Conservation (phyloP, 148 eudicot species). For the Nepenthes gracilis region DNA sequence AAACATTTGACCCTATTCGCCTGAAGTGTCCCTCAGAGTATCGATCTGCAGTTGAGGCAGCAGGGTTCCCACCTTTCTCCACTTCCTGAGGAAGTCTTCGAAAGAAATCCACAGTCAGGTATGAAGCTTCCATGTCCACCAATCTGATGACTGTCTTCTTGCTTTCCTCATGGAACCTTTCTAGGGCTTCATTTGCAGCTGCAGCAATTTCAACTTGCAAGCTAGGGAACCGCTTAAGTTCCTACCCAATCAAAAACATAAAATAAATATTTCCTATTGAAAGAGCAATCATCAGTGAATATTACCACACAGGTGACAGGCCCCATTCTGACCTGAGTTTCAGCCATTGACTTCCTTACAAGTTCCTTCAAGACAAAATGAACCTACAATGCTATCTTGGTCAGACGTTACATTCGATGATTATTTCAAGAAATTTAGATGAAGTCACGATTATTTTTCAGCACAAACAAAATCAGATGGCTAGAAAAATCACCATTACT, state of each 20-base stretch:
- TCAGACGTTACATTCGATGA: not conserved
- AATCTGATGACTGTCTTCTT: not conserved
- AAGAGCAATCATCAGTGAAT: too few relatives aligned
- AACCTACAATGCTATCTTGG: slow-evolving; percentile 26
- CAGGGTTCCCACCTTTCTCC: not conserved
- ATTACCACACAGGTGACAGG: too few relatives aligned
- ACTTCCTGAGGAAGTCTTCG: not conserved
- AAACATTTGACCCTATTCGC: not conserved
- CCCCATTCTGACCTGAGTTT: slow-evolving; percentile 39
- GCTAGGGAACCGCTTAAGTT: not conserved
- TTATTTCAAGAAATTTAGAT: too few relatives aligned
- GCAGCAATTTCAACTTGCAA: not conserved
- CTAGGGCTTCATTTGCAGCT: not conserved
- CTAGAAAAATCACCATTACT: slow-evolving; percentile 10
- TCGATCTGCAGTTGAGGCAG: not conserved
- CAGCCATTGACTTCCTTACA: slow-evolving; percentile 63
- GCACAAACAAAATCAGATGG: not conserved
- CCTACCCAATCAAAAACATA: not conserved
- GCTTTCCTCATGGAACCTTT: not conserved
- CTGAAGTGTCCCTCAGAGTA: not conserved
- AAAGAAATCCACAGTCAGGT: not conserved
- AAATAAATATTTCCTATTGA: too few relatives aligned
- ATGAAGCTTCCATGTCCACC: not conserved
- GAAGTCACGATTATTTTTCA: too few relatives aligned
- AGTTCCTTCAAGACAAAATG: slow-evolving; percentile 70